Base-by-base conservation (phyloP, 2,329 filamentous ascomycete species). In the Cyphellophora attinorum region DNA sequence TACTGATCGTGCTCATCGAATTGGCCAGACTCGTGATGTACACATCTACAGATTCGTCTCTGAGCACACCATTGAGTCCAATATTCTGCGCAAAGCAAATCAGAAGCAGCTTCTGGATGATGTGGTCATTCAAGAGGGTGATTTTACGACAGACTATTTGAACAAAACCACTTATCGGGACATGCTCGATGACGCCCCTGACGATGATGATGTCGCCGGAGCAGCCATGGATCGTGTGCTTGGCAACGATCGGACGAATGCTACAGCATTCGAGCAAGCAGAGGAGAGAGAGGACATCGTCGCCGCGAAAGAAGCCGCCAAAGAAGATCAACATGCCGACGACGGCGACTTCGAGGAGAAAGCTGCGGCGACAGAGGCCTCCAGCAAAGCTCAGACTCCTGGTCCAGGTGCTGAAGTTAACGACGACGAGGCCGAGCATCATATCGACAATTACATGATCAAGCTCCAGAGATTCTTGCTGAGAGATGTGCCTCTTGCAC, bases 21-120 rank as follows among this genome's bases (percentile, higher is more conserved):
- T 98, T 47, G 91, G 91, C 2, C 91, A 98, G 59, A 96, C 91
- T 1, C 80, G 91, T 18, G 91, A 98, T 55, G 91, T 98, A 19
- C 89, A 96, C 57, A 96, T 98, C 39, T 98, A 96, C 62, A 85
- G 89, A 2, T 78, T 96, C 13, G 79, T 93, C 6, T 91, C 85
- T 8, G 81, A 95, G 52, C 81, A 93, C 53, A 98, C 91, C 0
- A 96, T 98, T 40, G 91, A 98, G 59, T 89, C 89, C 52, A 98
- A 98, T 53, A 98, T 98, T 41, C 67, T 98, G 25, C 84, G 89
- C 44, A 96, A 96, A 54, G 86, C 86, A 10, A 93, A 91, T 34
- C 91, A 98, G 59, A 98, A 98, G 64, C 84, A 93, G 50, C 86
- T 98, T 75, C 72, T 98, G 0, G 91, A 98, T 51, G 91, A 98